Percentiles rank a stretch among this genome's conserved stretches.
Evolutionary conservation across 768 basidiomycete species (phyloP).

Genomic region (Chalciporus piperatus): DNA sequence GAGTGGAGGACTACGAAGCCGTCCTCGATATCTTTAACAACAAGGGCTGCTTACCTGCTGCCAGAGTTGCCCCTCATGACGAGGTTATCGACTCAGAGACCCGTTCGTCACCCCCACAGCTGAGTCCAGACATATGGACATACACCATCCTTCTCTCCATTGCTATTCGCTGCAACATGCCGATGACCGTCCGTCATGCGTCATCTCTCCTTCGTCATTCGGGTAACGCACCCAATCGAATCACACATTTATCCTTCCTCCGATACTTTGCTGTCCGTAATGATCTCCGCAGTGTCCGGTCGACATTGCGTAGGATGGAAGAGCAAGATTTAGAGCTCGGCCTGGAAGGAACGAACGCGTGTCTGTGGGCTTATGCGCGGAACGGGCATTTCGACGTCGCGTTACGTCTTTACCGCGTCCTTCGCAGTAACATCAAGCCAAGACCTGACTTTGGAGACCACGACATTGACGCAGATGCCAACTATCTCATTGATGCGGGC

Average conservation of each 20-base stretch:
- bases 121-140: conserved; percentile 62
- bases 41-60: conserved; percentile 42
- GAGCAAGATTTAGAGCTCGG: conserved; percentile 51
- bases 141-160: conserved; percentile 66
- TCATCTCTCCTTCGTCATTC: conserved; percentile 52
- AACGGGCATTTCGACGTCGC: conserved; percentile 55
- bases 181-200: conserved; percentile 48
- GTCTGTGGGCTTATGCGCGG: conserved; percentile 65
- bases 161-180: conserved; percentile 51
- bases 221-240: conserved; percentile 53
- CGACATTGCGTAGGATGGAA: conserved; percentile 51
- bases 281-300: conserved; percentile 53
- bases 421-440: conserved; percentile 51
- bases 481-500: conserved; percentile 39
- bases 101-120: background rate
- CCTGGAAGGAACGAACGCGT: conserved; percentile 66
- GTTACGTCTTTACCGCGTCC: conserved; percentile 56
- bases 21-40: conserved; percentile 62
- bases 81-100: conserved; percentile 7
- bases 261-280: conserved; percentile 48
- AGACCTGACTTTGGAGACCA: conserved; percentile 33
- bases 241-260: conserved; percentile 61
- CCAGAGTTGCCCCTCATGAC: conserved; percentile 5
- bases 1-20: conserved; percentile 53
- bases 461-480: conserved; percentile 35